Percentiles rank a stretch among this genome's conserved stretches.
Conservation (phyloP, 75 land plant species). For the Picea sitchensis region DNA sequence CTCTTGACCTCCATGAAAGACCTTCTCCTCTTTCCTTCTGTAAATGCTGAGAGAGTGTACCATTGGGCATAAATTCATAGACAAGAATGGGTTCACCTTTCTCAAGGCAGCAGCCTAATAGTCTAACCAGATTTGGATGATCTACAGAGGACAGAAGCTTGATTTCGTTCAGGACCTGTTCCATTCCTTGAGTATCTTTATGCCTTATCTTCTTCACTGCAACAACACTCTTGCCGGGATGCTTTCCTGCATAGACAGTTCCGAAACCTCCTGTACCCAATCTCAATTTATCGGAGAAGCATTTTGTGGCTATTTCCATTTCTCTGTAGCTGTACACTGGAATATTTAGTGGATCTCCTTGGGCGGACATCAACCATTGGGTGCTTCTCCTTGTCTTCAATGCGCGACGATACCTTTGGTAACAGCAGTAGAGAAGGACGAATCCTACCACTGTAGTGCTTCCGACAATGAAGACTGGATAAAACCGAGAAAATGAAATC, state of each 20-base stretch:
- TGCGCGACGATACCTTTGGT: not conserved
- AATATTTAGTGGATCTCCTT: not conserved
- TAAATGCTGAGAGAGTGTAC: constrained; percentile 22
- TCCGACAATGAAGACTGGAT: not conserved
- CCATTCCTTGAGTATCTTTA: constrained; percentile 14
- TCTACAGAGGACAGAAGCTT: constrained; percentile 19
- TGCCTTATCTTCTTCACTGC: constrained; percentile 37
- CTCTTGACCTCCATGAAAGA: constrained; percentile 22
- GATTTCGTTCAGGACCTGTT: constrained; percentile 20
- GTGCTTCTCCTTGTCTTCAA: not conserved
- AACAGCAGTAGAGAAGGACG: no score
- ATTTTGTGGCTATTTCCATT: constrained; percentile 19
- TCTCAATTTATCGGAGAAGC: constrained; percentile 13
- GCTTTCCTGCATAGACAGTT: constrained; percentile 28
- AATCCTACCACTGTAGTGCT: no score
- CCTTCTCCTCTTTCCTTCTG: constrained; percentile 11
- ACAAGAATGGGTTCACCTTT: constrained; percentile 29
- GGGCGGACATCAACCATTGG: not conserved
- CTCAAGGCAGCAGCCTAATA: constrained; percentile 21
- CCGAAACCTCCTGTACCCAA: constrained; percentile 37
- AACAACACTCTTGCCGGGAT: constrained; percentile 13
- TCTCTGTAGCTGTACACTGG: constrained; percentile 22
- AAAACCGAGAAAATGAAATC: not conserved
- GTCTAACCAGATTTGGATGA: constrained; percentile 19
- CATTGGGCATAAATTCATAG: constrained; percentile 34